These are phyloP conservation scores for Trametes elegans DNA, from an alignment of 768 basidiomycete species.

Conservation along the genomic window DNA sequence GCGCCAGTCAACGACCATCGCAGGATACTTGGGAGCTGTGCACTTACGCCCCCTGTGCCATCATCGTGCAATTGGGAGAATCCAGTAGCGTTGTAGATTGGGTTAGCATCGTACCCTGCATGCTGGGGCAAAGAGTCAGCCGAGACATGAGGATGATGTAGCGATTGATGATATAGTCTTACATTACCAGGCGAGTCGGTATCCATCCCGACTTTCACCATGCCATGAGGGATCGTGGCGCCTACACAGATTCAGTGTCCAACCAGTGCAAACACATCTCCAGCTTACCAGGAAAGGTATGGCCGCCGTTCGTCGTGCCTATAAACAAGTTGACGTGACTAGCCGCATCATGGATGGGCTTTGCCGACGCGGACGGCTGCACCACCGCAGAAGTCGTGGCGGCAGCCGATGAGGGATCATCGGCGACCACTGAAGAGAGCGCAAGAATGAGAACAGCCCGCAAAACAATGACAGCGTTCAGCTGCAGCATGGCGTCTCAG, in stretches of 20 bases:
- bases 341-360: constrained; percentile 23
- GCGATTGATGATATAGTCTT: background rate
- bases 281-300: constrained; percentile 58
- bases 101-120: constrained; percentile 39
- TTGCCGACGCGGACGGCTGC: background rate
- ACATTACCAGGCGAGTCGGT: constrained; percentile 51
- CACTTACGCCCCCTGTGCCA: constrained; percentile 59
- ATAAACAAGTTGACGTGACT: constrained; percentile 56
- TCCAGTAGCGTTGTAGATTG: constrained; percentile 42
- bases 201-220: constrained; percentile 67
- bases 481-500: too few relatives aligned
- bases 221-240: constrained; percentile 63
- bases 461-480: background rate
- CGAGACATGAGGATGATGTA: too few relatives aligned
- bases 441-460: background rate
- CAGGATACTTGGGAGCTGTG: too few relatives aligned
- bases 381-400: background rate
- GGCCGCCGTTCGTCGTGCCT: constrained; percentile 62
- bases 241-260: constrained; percentile 34
- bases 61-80: constrained; percentile 65
- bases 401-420: background rate
- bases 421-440: background rate
- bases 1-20: background rate
- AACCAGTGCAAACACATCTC: too few relatives aligned
- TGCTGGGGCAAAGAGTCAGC: too few relatives aligned